Conservation (phyloP, 331 rosid genomes). For the Pyrus hybrid region DNA sequence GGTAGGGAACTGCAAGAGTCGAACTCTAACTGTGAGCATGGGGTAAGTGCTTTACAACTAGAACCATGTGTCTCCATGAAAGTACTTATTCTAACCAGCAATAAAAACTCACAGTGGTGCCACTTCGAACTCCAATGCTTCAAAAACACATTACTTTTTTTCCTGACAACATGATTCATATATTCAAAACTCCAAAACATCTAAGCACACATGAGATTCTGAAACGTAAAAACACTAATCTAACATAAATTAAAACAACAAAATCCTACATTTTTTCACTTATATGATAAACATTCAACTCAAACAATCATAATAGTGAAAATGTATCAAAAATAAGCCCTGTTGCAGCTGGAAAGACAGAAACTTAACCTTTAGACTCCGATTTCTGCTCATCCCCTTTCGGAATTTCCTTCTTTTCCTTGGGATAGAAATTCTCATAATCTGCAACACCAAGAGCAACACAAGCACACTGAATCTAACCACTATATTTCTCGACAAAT, state of each 20-base stretch:
- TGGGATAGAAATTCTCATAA: constrained; percentile 71
- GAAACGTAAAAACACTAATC: not conserved
- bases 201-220: not conserved
- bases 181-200: not conserved
- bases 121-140: not conserved
- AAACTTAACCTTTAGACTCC: constrained; percentile 60
- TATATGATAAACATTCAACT: not conserved
- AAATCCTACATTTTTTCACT: not conserved
- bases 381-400: constrained; percentile 58
- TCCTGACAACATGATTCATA: not conserved
- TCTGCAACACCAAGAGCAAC: constrained; percentile 32
- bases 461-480: not conserved
- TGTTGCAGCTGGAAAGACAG: not conserved
- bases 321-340: not conserved
- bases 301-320: constrained; percentile 2
- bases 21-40: not conserved
- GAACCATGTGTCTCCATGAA: not conserved
- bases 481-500: not conserved
- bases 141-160: not conserved
- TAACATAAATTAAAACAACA: not conserved
- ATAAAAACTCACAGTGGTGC: not conserved
- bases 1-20: not conserved
- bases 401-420: constrained; percentile 70
- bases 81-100: not conserved
- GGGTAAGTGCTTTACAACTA: not conserved